Base-by-base conservation (phyloP, 768 basidiomycete species). In the Lepiota subincarnata region DNA sequence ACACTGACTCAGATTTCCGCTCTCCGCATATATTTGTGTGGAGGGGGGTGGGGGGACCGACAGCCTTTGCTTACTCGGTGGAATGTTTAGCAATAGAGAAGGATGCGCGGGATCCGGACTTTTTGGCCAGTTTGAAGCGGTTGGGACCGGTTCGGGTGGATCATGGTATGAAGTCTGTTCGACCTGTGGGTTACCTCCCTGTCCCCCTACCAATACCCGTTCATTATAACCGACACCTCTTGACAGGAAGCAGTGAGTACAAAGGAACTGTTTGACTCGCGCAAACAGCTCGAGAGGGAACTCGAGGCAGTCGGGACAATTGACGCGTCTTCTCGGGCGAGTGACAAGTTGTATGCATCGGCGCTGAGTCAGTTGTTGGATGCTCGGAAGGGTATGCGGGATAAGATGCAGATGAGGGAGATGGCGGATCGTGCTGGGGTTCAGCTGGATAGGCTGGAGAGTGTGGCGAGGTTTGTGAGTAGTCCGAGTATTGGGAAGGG, bases 71-170 rank as follows among this genome's bases (percentile, higher is more conserved):
- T 24, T 41, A 20, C 10, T 5, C 10, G 38, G 35, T 7, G 18
- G 12, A 7, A 20, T 13, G 40, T 58, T 14, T 26, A 89, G 87
- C 71, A 6, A 82, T 89, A 60, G 73, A 81, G 50, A 68, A 63
- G 49, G 88, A 92, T 59, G 76, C 81, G n/a, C 73, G 71, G 50
- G 89, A 93, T 61, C 86, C 87, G 1, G 79, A 89, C 22, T 79
- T 92, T 47, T 65, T 87, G 59, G 73, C 79, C 34, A 89, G 87
- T 59, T 68, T 93, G 46, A 78, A 59, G 58, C 72, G 67, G 35
- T 70, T 92, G 1, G 89, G 89, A 1, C 82, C 79, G 11, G 89
- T 91, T 19, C 73, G 70, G 28, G 87, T 92, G 11, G 81, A 89
- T 60, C 84, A 86, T 59, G 79, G 48, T 18, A 8, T 54, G 53